Evolutionary conservation across 768 basidiomycete species (phyloP), one percentile per base, ranked within the genome.

Genomic region (Hygrophorus russula): DNA sequence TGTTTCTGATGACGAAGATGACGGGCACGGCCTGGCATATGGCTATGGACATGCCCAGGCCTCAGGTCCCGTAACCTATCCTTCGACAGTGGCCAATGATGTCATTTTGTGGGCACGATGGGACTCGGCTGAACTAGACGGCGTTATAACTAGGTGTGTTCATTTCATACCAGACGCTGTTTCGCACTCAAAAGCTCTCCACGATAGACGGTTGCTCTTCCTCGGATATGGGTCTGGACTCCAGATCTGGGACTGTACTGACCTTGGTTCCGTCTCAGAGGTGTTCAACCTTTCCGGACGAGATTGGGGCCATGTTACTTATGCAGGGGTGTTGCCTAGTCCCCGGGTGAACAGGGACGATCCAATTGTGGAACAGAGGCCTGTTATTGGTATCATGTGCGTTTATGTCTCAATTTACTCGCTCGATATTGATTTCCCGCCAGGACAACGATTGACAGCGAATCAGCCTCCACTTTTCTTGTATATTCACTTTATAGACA

Each of bases 181-280:
- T n/a, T n/a, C n/a, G n/a, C n/a, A n/a, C n/a, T n/a, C n/a, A n/a
- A n/a, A n/a, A n/a, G n/a, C n/a, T n/a, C n/a, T n/a, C n/a, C 45
- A 5, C n/a, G 18, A 28, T 40, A 71, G 72, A 34, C 63, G 67
- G 18, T 50, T 79, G 5, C 65, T 80, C 9, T 55, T 81, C 40
- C 59, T 80, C 12, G 77, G 68, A 4, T 81, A 80, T 50, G 48
- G 54, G 27, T 59, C 60, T 13, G 73, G 78, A n/a, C 50, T 77
- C 42, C 74, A 80, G 53, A 59, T 76, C 31, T 78, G 77, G 76
- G 76, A 78, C 48, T 71, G 74, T 50, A 65, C 70, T 28, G 61
- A 69, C 49, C 53, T 77, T 18, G 70, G 61, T 24, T 62, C 68
- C 1, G 65, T 77, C 5, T 56, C 41, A 5, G 50, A 51, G 30